A percentile compares a stretch with the other conserved stretches of the same genome.
Conservation (phyloP, 1,284 basidiomycete species). For the Ustilago bromivora region DNA sequence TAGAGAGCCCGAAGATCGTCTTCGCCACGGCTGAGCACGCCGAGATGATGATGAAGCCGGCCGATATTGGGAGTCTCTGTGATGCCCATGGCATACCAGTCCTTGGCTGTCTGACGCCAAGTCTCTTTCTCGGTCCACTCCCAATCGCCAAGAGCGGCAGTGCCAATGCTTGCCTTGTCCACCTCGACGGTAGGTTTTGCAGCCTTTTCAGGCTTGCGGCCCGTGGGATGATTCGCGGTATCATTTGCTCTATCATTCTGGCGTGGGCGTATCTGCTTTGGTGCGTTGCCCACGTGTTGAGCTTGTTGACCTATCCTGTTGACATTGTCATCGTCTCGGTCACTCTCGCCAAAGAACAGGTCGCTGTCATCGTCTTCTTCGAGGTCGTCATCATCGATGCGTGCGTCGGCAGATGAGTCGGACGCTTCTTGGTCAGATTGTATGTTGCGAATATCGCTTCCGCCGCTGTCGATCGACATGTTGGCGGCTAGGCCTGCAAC, state of each 20-base stretch:
- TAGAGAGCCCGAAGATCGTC: slow-evolving; percentile 85
- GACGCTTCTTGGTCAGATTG: background rate
- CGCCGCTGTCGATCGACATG: slow-evolving; percentile 66
- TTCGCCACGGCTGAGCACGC: slow-evolving; percentile 82
- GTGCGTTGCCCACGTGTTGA: background rate
- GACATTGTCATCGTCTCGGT: slow-evolving; percentile 6
- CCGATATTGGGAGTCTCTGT: slow-evolving; percentile 90
- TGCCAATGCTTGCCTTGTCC: slow-evolving; percentile 78
- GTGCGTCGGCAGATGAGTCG: slow-evolving; percentile 14
- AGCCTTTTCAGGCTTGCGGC: slow-evolving; percentile 2
- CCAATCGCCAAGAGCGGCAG: slow-evolving; percentile 85
- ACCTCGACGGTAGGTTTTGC: slow-evolving; percentile 15
- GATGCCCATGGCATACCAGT: slow-evolving; percentile 91
- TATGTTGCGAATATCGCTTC: slow-evolving; percentile 64
- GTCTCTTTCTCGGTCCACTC: slow-evolving; percentile 91
- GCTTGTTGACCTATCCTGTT: background rate
- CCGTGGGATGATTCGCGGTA: background rate
- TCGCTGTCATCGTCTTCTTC: slow-evolving; percentile 27
- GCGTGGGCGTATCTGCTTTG: background rate
- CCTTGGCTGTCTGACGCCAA: slow-evolving; percentile 88
- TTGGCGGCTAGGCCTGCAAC: slow-evolving; percentile 74
- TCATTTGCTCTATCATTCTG: background rate
- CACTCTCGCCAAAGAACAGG: slow-evolving; percentile 2
- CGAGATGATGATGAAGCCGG: slow-evolving; percentile 93
- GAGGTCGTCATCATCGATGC: slow-evolving; percentile 42